A percentile compares a stretch with the other conserved stretches of the same genome.
Evolutionary conservation across 1,284 basidiomycete genomes (phyloP).

Genomic region (Pseudozyma pruni): DNA sequence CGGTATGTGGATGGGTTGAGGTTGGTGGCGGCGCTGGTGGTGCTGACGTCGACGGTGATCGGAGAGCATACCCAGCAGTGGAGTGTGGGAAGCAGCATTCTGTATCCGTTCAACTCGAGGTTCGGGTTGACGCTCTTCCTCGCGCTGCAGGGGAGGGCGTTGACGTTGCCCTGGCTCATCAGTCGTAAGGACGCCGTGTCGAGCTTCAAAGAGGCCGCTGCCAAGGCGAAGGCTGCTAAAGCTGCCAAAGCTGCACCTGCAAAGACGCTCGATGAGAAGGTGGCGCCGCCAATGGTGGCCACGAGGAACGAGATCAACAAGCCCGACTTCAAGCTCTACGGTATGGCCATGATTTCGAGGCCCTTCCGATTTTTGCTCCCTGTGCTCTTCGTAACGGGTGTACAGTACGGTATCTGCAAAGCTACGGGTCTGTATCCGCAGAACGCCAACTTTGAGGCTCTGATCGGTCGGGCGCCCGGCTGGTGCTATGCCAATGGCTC

Average conservation of each 20-base stretch:
- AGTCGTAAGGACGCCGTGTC: slow-evolving; percentile 26
- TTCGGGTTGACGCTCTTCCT: slow-evolving; percentile 48
- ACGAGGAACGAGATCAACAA: slow-evolving; percentile 31
- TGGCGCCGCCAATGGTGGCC: slow-evolving; percentile 4
- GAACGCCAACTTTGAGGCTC: slow-evolving; percentile 34
- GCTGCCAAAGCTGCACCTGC: slow-evolving; percentile 20
- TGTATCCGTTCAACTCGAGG: slow-evolving; percentile 45
- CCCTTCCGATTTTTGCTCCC: slow-evolving; percentile 50
- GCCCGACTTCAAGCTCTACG: slow-evolving; percentile 38
- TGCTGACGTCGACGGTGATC: slow-evolving; percentile 38
- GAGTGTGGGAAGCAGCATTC: slow-evolving; percentile 36
- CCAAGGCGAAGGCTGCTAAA: slow-evolving; percentile 32
- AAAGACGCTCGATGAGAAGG: slow-evolving; percentile 35
- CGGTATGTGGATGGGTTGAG: slow-evolving; percentile 45
- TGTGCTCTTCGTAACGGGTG: slow-evolving; percentile 38
- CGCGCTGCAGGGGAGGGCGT: slow-evolving; percentile 35
- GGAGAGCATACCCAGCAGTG: slow-evolving; percentile 11
- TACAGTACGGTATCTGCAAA: slow-evolving; percentile 46
- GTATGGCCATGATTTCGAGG: slow-evolving; percentile 44
- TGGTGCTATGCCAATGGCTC: slow-evolving; percentile 41
- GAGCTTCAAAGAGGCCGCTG: slow-evolving; percentile 31
- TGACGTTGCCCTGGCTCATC: slow-evolving; percentile 40
- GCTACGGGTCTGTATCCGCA: slow-evolving; percentile 27
- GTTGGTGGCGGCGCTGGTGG: slow-evolving; percentile 34
- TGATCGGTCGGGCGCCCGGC: slow-evolving; percentile 22